Base-by-base conservation (phyloP, 164 flowering plant species). In the Magnolia kwangsiensis region DNA sequence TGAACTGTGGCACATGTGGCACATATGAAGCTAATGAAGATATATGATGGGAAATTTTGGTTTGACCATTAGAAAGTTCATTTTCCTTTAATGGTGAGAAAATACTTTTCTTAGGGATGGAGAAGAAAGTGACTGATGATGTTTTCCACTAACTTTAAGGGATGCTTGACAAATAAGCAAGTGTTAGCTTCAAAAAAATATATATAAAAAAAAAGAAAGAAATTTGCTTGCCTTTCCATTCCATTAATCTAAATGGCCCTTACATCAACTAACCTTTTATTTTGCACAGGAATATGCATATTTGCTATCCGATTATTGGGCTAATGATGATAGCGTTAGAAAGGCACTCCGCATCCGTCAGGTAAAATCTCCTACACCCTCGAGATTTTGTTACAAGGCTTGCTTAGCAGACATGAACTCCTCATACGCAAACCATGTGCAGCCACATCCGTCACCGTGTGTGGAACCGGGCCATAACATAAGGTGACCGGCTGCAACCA, bases 241-340 rank as follows among this genome's bases (percentile, higher is more conserved):
- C 19, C 63, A 58, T 58, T 11, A 58, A 11, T 18, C 63, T 2
- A 58, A 58, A 50, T 2, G 5, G 19, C 37, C 18, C 8, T 29
- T 29, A 2, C 5, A 31, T 1, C 19, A 11, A 11, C 7, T 69
- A 11, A 31, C 37, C 37, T 4, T 23, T 18, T 2, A 31, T 3
- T 23, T 71, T 31, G 8, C 69, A 27, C 80, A 82, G 82, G 31
- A 23, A 31, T 79, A 75, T 51, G 58, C 19, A 9, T 51, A 71
- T 69, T 11, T 74, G n/a, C 81, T 83, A 23, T 50, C 71, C 69
- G 20, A 75, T 7, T 67, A 75, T 3, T 83, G 82, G 82, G 78
- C 77, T 7, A 78, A 78, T 31, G 77, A 80, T 71, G 31, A 45
- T 2, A 55, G 73, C n/a, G 83, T 78, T 14, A 77, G 68, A 61